Base-by-base conservation (phyloP, 176 grass and related monocot genomes). In the Poa pratensis region DNA sequence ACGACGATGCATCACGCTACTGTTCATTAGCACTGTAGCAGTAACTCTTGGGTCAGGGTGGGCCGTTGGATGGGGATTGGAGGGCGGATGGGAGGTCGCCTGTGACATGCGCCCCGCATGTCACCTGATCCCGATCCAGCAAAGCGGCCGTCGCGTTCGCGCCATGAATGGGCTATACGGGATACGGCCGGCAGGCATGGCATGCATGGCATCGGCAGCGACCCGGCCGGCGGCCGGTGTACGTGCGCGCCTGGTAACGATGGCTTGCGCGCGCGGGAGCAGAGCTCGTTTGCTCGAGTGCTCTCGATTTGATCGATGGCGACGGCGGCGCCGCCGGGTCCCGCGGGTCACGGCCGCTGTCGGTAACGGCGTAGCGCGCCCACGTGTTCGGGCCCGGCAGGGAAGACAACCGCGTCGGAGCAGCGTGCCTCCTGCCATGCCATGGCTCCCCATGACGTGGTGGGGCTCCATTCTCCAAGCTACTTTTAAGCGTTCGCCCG, bases 321-420 rank as follows among this genome's bases (percentile, higher is more conserved):
- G 45, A 46, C 45, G 45, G 45, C 58, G 20, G 34, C 50, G 76
- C 82, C 77, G 87, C 39, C 82, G 51, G 50, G 82, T 0, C 87
- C 76, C 82, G 77, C 49, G 26, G 60, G 69, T 9, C 83, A 86
- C 71, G 88, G 83, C 78, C 22, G 62, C 71, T 86, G 88, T 89
- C 88, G 78, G 88, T 32, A 82, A 19, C 61, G 42, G 1, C 72
- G 72, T 5, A 3, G 23, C 52, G 80, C 52, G 17, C 71, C 84
- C 80, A 68, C 84, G 67, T 82, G 74, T 54, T 39, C 17, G 72
- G 63, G 64, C 55, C 32, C 34, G 34, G 34, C 34, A 35, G 34
- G 34, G 34, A 3, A 49, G 84, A 83, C 84, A 87, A 30, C 79
- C 80, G 88, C 88, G 84, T 90, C 88, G 27, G 83, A 62, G 24